These are phyloP conservation scores for Suhomyces sp. DNA, from an alignment of 805 yeast genomes.

Conservation along the genomic window DNA sequence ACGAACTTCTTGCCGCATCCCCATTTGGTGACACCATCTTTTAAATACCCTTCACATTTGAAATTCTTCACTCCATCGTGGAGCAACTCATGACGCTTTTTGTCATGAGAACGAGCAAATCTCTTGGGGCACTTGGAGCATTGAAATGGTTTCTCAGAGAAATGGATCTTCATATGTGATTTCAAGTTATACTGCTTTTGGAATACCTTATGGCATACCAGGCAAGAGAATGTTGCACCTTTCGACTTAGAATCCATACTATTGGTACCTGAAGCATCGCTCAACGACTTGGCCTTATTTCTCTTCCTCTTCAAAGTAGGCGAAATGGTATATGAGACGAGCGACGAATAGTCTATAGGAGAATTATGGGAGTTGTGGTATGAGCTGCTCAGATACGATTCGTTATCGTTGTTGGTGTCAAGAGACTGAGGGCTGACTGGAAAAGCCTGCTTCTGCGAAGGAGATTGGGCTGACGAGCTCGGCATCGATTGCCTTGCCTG, in stretches of 20 bases:
- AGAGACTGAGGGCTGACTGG: slow-evolving; percentile 6
- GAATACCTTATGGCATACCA: slow-evolving; percentile 44
- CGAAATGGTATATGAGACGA: slow-evolving; percentile 33
- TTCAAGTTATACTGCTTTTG: slow-evolving; percentile 49
- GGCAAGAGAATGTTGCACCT: slow-evolving; percentile 33
- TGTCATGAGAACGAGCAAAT: slow-evolving; percentile 76
- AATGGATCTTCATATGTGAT: slow-evolving; percentile 52
- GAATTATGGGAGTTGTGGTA: slow-evolving; percentile 2
- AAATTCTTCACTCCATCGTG: slow-evolving; percentile 72
- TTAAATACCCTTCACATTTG: slow-evolving; percentile 59
- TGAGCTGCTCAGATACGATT: background rate
- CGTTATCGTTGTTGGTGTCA: background rate
- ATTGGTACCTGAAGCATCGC: slow-evolving; percentile 3
- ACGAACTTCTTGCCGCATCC: slow-evolving; percentile 76
- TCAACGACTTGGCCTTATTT: slow-evolving; percentile 8
- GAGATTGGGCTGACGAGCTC: slow-evolving; percentile 1
- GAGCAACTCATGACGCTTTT: slow-evolving; percentile 71
- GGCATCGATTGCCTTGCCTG: background rate
- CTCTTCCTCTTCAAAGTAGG: slow-evolving; percentile 25
- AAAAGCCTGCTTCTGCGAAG: slow-evolving; percentile 1
- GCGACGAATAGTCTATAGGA: slow-evolving; percentile 31
- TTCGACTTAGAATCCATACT: background rate
- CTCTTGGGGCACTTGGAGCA: slow-evolving; percentile 64
- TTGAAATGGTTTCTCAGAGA: slow-evolving; percentile 66
- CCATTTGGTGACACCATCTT: slow-evolving; percentile 61